Evolutionary conservation across 2,329 filamentous ascomycete genomes (phyloP).

Genomic region (Fusarium pseudocircinatum): DNA sequence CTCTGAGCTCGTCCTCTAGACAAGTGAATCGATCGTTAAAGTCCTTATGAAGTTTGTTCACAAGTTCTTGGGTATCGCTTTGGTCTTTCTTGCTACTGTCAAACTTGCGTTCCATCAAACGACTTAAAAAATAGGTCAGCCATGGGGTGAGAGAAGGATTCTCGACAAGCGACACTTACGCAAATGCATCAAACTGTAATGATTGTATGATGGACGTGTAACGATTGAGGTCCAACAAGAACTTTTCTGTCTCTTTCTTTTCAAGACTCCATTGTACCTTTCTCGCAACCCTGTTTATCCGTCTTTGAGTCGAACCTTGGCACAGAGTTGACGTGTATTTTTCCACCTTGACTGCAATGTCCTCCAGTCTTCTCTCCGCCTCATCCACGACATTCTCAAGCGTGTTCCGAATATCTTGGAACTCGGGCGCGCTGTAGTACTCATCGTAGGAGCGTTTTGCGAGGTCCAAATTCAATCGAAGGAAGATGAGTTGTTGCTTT

Average conservation of each 20-base stretch:
- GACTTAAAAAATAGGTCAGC: fast-evolving
- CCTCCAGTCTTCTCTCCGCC: fast-evolving
- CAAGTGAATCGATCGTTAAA: fast-evolving
- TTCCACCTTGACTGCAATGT: neutral
- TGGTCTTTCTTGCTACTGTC: neutral
- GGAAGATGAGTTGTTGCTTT: neutral
- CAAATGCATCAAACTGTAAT: neutral
- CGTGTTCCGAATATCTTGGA: neutral
- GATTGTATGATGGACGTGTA: neutral
- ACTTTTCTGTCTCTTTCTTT: neutral
- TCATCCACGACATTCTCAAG: neutral
- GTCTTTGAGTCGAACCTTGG: fast-evolving
- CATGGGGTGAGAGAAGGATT: fast-evolving
- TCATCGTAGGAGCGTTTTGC: neutral
- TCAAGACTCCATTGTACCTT: neutral
- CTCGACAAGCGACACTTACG: neutral
- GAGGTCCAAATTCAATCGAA: neutral
- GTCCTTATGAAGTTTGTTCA: neutral
- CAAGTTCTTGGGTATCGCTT: neutral
- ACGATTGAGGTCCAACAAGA: fast-evolving
- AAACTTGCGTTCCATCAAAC: neutral
- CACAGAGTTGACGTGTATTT: fast-evolving
- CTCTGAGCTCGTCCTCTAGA: neutral
- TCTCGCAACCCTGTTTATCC: neutral
- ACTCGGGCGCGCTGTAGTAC: fast-evolving